Conservation (phyloP, 2,329 filamentous ascomycete species). For the Neocatenulostroma microsporum region DNA sequence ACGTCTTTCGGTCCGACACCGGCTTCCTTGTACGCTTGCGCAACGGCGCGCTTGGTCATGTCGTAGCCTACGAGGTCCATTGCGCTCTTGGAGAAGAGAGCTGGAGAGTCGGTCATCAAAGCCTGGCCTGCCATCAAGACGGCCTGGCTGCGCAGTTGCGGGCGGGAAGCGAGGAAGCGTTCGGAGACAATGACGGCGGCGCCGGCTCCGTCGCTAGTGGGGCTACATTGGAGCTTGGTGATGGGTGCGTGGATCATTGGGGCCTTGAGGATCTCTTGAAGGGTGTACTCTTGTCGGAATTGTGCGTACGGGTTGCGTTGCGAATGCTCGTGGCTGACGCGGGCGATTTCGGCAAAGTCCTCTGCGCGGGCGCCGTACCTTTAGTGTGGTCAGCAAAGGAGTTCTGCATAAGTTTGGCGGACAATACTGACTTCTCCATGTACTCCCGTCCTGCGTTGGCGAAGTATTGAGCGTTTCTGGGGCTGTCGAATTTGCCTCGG, state of each 20-base stretch:
- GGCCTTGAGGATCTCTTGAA: conserved; percentile 68
- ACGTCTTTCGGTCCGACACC: conserved; percentile 58
- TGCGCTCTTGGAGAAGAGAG: conserved; percentile 67
- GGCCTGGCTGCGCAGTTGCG: conserved; percentile 74
- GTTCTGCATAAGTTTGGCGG: too few relatives aligned
- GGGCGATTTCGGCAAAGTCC: conserved; percentile 91
- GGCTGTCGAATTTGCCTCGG: conserved; percentile 70
- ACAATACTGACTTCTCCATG: conserved; percentile 89
- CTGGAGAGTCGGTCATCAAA: conserved; percentile 74
- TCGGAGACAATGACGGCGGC: conserved; percentile 85
- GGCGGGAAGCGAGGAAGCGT: conserved; percentile 75
- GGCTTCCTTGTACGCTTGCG: conserved; percentile 66
- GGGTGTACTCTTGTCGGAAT: conserved; percentile 85
- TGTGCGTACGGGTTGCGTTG: conserved; percentile 95
- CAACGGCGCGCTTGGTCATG: conserved; percentile 68
- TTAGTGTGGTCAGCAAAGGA: too few relatives aligned
- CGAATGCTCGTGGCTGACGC: conserved; percentile 87
- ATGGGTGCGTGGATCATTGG: conserved; percentile 77
- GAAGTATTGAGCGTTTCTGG: conserved; percentile 86
- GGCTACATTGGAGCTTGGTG: conserved; percentile 98
- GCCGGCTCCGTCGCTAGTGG: conserved; percentile 85
- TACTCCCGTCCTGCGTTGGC: conserved; percentile 91
- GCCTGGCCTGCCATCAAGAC: conserved; percentile 81
- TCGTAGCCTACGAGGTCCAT: conserved; percentile 87
- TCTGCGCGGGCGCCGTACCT: conserved; percentile 67